Evolutionary conservation across 768 basidiomycete species (phyloP), one percentile per base, ranked within the genome.

Genomic region (Ramaria rubella): DNA sequence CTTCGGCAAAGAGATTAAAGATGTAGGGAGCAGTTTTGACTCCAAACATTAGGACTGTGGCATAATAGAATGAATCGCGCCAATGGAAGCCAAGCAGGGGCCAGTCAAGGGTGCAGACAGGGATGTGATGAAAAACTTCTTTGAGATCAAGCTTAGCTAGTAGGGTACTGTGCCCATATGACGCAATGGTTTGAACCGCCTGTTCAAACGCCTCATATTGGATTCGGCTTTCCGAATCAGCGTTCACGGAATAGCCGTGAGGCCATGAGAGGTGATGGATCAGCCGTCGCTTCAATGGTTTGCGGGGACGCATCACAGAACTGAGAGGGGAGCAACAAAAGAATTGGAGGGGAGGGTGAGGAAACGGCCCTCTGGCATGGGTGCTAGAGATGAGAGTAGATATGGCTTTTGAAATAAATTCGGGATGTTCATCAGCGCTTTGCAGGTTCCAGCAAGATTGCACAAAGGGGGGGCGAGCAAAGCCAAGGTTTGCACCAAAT

Each of bases 271-370:
- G 60, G 23, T 45, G 43, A 45, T 8, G 8, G 19, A 45, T 45
- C 15, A 45, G 43, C 43, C 43, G 8, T 7, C 58, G 26, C 26
- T 65, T 65, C 5, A 53, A 19, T 3, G 63, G 58, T 30, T 61
- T 62, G 46, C 61, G 58, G 43, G 43, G 43, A 45, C 23, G 43
- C 5, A 61, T 61, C 11, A 60, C 63, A 1, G 56, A 58, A 4
- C 64, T 61, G 17, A 64, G 57, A 1, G 63, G 65, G 5, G 62
- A 66, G 50, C 51, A 40, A 27, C 62, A 59, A 57, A 66, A 66
- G 49, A 60, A 40, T 14, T 24, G n/a, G n/a, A 63, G 55, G 14
- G 61, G 65, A 8, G 61, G 64, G 21, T 6, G 2, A 15, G 49
- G 15, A 45, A 63, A 66, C 5, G 64, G 63, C 5, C 64, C 65